phyloP scores from a whole-genome alignment of 768 basidiomycete genomes.

The Lactarius hengduanensis region DNA sequence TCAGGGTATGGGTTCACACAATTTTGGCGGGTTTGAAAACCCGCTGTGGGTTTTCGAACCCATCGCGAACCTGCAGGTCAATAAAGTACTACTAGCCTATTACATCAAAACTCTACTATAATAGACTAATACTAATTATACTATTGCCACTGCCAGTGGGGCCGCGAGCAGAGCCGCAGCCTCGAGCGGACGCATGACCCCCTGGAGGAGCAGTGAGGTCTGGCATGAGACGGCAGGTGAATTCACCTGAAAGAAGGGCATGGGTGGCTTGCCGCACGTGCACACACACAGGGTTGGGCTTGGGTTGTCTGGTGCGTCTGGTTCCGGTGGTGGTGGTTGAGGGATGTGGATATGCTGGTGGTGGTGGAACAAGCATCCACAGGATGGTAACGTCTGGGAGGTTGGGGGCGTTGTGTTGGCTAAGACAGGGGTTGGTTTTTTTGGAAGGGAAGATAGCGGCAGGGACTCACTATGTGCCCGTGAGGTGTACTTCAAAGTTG shows the following conservation, averaged over 20 bases:
- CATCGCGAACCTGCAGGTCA: too few species aligned
- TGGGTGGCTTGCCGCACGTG: slow-evolving; percentile 26
- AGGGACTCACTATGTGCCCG: slow-evolving; percentile 56
- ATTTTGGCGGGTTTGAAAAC: too few species aligned
- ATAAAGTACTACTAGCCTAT: too few species aligned
- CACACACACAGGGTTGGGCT: not conserved
- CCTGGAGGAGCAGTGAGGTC: slow-evolving; percentile 36
- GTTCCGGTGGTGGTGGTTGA: slow-evolving; percentile 17
- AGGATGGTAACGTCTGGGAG: slow-evolving; percentile 44
- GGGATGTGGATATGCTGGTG: slow-evolving; percentile 46
- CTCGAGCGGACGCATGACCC: slow-evolving; percentile 44
- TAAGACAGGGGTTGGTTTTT: slow-evolving; percentile 28
- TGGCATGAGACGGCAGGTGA: slow-evolving; percentile 16
- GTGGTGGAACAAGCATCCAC: slow-evolving; percentile 47
- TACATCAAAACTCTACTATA: too few species aligned
- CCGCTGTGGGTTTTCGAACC: too few species aligned
- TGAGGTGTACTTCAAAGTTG: slow-evolving; percentile 50
- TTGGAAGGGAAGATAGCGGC: not conserved
- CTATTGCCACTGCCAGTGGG: too few species aligned
- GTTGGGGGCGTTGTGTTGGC: slow-evolving; percentile 46
- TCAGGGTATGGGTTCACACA: too few species aligned
- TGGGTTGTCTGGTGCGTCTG: not conserved
- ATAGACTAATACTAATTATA: too few species aligned
- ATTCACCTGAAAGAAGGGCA: slow-evolving; percentile 30
- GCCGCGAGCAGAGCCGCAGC: slow-evolving; percentile 47